A percentile compares a stretch with the other conserved stretches of the same genome.
Evolutionary conservation across 176 grass and related monocot species (phyloP).

Genomic region (Zea luxurians): DNA sequence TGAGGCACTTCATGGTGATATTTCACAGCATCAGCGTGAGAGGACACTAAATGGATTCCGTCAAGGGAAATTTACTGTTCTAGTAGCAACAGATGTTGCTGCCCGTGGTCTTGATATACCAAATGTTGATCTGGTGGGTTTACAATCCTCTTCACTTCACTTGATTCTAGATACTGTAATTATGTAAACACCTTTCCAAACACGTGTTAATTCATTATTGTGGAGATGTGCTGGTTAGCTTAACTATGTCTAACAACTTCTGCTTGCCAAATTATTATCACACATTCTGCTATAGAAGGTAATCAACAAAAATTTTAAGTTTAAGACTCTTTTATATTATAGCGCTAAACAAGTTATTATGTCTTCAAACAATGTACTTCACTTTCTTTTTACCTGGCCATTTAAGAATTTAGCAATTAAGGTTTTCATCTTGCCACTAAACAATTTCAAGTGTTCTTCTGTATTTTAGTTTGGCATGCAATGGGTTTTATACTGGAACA

Average conservation of each 20-base stretch:
- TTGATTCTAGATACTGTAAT: constrained; percentile 37
- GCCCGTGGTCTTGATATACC: constrained; percentile 97
- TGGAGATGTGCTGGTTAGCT: constrained; percentile 2
- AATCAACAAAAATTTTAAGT: background rate
- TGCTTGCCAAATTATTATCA: background rate
- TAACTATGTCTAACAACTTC: constrained; percentile 9
- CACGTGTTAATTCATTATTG: constrained; percentile 9
- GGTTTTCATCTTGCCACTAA: background rate
- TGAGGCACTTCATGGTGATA: constrained; percentile 98
- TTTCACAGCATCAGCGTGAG: constrained; percentile 96
- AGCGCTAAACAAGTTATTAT: background rate
- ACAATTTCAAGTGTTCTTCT: background rate
- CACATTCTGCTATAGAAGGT: background rate
- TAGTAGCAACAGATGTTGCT: constrained; percentile 98
- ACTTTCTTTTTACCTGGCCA: background rate
- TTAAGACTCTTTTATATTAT: constrained; percentile 23
- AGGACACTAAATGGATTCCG: constrained; percentile 94
- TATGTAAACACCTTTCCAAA: constrained; percentile 6
- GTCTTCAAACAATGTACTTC: background rate
- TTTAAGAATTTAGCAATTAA: constrained; percentile 24
- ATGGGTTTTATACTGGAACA: background rate
- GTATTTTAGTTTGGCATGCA: background rate
- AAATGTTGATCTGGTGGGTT: constrained; percentile 94
- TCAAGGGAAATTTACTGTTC: constrained; percentile 96
- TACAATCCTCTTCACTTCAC: constrained; percentile 34